Evolutionary conservation across 495 filamentous ascomycete genomes (phyloP).

Genomic region (Glarea lozoyensis): DNA sequence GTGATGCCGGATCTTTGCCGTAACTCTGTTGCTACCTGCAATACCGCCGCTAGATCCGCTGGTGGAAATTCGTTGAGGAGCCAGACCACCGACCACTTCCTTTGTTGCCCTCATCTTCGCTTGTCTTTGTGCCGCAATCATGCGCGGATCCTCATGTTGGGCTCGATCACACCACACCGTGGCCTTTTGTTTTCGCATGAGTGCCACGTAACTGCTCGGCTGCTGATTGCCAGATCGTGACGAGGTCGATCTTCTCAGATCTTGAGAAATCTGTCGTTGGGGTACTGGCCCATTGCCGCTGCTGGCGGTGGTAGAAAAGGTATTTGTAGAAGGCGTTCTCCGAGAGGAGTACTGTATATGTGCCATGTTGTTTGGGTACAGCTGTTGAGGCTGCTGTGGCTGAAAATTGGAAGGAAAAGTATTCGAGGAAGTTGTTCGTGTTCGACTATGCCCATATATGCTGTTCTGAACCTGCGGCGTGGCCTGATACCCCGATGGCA

Average conservation of each 20-base stretch:
- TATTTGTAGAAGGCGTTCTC: conserved; percentile 63
- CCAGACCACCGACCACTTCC: conserved; percentile 56
- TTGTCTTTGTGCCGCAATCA: conserved; percentile 67
- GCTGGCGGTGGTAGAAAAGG: conserved; percentile 59
- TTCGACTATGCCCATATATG: conserved; percentile 38
- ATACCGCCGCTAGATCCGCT: conserved; percentile 15
- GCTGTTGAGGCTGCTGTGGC: conserved; percentile 15
- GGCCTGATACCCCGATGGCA: conserved; percentile 17
- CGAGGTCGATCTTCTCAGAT: conserved; percentile 67
- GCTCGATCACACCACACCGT: conserved; percentile 98
- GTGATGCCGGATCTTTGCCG: conserved; percentile 76
- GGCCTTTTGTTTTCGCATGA: conserved; percentile 91
- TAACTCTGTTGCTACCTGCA: conserved; percentile 39
- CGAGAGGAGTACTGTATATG: conserved; percentile 36
- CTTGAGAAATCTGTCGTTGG: conserved; percentile 43
- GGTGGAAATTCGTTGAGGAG: conserved; percentile 13
- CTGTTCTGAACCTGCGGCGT: conserved; percentile 20
- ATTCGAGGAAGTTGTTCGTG: conserved; percentile 53
- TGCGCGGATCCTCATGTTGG: conserved; percentile 81
- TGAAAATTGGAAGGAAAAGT: conserved; percentile 35
- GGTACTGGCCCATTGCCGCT: conserved; percentile 34
- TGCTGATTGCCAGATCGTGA: conserved; percentile 54
- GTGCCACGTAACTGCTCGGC: conserved; percentile 76
- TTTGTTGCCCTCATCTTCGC: conserved; percentile 77
- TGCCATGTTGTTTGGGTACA: conserved; percentile 18